phyloP scores from a whole-genome alignment of 352 stramenopile genomes.

The Phytophthora citrophthora region DNA sequence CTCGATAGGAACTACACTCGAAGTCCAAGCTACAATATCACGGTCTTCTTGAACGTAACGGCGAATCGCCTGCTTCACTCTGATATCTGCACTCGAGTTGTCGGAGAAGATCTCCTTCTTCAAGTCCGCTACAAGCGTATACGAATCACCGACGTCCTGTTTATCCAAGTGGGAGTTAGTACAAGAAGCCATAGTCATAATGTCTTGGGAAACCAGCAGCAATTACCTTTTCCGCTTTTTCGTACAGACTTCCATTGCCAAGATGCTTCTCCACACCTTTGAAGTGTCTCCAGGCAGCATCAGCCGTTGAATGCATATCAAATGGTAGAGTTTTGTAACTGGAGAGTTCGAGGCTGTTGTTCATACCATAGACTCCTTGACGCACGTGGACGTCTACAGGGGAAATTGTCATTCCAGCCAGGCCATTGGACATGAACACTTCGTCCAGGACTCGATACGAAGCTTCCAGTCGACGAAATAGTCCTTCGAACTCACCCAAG shows the following conservation, averaged over 20 bases:
- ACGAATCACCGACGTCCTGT: conserved; percentile 19
- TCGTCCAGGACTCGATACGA: conserved; percentile 17
- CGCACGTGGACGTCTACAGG: conserved; percentile 26
- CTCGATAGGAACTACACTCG: conserved; percentile 39
- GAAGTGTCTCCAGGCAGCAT: conserved; percentile 28
- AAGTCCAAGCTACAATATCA: conserved; percentile 46
- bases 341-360: conserved; percentile 30
- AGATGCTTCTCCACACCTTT: conserved; percentile 33
- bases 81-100: conserved; percentile 44
- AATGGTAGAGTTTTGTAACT: conserved; percentile 31
- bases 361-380: conserved; percentile 18
- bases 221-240: conserved; percentile 26
- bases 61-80: conserved; percentile 52
- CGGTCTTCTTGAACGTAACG: conserved; percentile 50
- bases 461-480: conserved; percentile 21
- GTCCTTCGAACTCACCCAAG: conserved; percentile 14
- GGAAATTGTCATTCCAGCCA: conserved; percentile 10
- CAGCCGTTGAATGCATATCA: neutral
- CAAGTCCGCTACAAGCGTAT: conserved; percentile 56
- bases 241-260: conserved; percentile 23
- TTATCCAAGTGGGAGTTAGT: neutral
- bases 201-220: neutral
- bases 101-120: conserved; percentile 47
- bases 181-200: neutral
- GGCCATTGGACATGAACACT: conserved; percentile 28